phyloP scores from a whole-genome alignment of 2,329 filamentous ascomycete species.

The Penicillium thymicola region DNA sequence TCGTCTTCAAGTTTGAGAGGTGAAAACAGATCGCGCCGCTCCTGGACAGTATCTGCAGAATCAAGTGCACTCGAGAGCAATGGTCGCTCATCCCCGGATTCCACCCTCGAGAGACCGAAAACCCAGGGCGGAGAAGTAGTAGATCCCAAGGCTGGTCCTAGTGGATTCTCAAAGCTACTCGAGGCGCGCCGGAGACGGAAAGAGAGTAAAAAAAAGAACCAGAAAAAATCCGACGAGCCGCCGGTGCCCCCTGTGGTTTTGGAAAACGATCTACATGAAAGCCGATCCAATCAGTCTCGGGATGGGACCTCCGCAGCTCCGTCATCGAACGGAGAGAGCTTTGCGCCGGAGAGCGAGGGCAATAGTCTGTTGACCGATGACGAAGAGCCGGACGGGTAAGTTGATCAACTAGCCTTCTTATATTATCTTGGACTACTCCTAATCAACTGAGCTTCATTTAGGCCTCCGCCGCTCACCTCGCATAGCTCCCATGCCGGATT shows the following conservation, averaged over 20 bases:
- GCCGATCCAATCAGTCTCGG: constrained; percentile 25
- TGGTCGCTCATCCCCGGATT: constrained; percentile 39
- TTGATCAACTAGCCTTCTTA: constrained; percentile 3
- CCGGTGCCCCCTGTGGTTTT: constrained; percentile 22
- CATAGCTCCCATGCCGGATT: constrained; percentile 66
- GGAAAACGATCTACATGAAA: constrained; percentile 21
- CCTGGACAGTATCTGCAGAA: constrained; percentile 36
- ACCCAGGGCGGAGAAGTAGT: constrained; percentile 37
- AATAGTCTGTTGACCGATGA: constrained; percentile 35
- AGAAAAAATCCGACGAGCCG: constrained; percentile 23
- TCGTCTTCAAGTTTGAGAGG: constrained; percentile 37
- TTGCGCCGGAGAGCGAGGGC: constrained; percentile 21
- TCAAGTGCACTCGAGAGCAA: constrained; percentile 34
- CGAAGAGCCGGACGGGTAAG: constrained; percentile 43
- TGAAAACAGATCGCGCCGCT: constrained; percentile 36
- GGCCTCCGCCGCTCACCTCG: constrained; percentile 50
- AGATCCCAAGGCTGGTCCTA: constrained; percentile 39
- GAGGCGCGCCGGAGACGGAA: constrained; percentile 44
- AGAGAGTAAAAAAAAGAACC: constrained; percentile 34
- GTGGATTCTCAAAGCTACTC: constrained; percentile 53
- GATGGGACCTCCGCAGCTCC: constrained; percentile 22
- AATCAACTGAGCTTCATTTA: constrained; percentile 14
- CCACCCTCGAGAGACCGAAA: constrained; percentile 37
- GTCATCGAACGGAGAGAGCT: constrained; percentile 26
- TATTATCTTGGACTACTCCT: neutral